A percentile compares a stretch with the other conserved stretches of the same genome.
phyloP scores from a whole-genome alignment of 805 yeast genomes.

The Metschnikowia anglica region DNA sequence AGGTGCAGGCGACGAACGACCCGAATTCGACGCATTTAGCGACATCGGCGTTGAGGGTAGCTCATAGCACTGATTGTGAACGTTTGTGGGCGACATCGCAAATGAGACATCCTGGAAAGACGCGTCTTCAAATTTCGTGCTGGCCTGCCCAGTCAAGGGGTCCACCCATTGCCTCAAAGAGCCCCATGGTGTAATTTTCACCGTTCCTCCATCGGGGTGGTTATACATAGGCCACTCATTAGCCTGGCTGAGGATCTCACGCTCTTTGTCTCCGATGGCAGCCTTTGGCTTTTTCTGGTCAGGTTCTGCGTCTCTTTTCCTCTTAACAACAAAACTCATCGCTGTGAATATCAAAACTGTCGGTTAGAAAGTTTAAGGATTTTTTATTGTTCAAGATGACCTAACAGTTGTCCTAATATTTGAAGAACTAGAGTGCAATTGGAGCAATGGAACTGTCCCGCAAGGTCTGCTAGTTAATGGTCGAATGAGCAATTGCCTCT shows the following conservation, averaged over 20 bases:
- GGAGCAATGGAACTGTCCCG: too few relatives aligned
- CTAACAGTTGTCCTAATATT: too few relatives aligned
- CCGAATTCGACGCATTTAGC: slow-evolving; percentile 14
- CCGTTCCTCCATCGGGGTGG: slow-evolving; percentile 62
- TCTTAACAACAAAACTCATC: slow-evolving; percentile 16
- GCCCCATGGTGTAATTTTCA: slow-evolving; percentile 66
- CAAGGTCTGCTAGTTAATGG: too few relatives aligned
- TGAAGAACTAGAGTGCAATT: too few relatives aligned
- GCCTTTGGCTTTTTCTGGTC: slow-evolving; percentile 25
- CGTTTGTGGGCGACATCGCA: slow-evolving; percentile 13
- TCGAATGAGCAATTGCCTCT: too few relatives aligned
- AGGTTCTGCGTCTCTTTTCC: slow-evolving; percentile 27
- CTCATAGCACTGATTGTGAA: slow-evolving; percentile 16
- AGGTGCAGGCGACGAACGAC: slow-evolving; percentile 19
- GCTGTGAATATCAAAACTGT: too few relatives aligned
- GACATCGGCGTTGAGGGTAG: slow-evolving; percentile 24
- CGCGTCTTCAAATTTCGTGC: slow-evolving; percentile 49
- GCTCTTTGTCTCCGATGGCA: slow-evolving; percentile 20
- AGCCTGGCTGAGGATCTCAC: slow-evolving; percentile 15
- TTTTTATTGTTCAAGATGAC: too few relatives aligned
- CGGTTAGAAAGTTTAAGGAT: too few relatives aligned
- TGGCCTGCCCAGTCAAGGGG: slow-evolving; percentile 43
- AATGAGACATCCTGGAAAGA: slow-evolving; percentile 26
- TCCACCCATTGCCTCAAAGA: slow-evolving; percentile 48
- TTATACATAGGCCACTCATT: slow-evolving; percentile 55